A percentile compares a stretch with the other conserved stretches of the same genome.
phyloP scores from a whole-genome alignment of 495 filamentous ascomycete species.

The Podospora tetraspora region DNA sequence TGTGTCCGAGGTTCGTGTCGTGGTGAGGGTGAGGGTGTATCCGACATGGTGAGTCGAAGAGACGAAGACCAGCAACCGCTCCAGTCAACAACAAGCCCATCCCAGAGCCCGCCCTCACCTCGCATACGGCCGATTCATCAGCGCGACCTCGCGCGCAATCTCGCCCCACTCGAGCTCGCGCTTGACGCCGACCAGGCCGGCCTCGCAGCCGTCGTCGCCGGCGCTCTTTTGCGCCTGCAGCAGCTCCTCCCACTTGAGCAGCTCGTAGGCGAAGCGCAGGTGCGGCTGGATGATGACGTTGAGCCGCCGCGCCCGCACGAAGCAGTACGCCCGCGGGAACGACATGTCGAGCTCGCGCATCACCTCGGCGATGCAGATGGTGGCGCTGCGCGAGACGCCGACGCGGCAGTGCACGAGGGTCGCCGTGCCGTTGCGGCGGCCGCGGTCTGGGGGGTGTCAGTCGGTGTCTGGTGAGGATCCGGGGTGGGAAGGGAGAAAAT shows the following conservation, averaged over 20 bases:
- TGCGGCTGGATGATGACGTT: constrained; percentile 63
- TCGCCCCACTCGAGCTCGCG: constrained; percentile 89
- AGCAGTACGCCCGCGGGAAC: constrained; percentile 93
- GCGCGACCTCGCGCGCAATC: constrained; percentile 81
- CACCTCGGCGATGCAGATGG: constrained; percentile 97
- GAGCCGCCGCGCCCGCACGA: constrained; percentile 82
- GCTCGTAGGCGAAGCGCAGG: constrained; percentile 57
- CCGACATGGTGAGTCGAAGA: neutral
- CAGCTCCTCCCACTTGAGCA: constrained; percentile 91
- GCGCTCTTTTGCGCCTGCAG: constrained; percentile 29
- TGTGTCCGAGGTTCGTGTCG: neutral
- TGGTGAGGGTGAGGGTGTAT: neutral
- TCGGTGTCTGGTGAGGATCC: neutral
- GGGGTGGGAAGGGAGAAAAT: neutral
- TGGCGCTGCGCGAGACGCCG: constrained; percentile 89
- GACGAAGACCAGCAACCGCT: too few relatives aligned
- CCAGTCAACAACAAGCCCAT: too few relatives aligned
- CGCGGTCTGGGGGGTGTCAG: constrained; percentile 53
- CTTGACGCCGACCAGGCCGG: constrained; percentile 32
- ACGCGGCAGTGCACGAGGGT: constrained; percentile 96
- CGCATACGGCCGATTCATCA: constrained; percentile 93
- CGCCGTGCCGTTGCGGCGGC: constrained; percentile 67
- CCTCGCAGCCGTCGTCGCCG: constrained; percentile 26
- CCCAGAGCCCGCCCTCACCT: constrained; percentile 22
- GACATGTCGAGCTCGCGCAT: constrained; percentile 76